Evolutionary conservation across 2,329 filamentous ascomycete genomes (phyloP), one percentile per base, ranked within the genome.

Genomic region (Graphium sp.): DNA sequence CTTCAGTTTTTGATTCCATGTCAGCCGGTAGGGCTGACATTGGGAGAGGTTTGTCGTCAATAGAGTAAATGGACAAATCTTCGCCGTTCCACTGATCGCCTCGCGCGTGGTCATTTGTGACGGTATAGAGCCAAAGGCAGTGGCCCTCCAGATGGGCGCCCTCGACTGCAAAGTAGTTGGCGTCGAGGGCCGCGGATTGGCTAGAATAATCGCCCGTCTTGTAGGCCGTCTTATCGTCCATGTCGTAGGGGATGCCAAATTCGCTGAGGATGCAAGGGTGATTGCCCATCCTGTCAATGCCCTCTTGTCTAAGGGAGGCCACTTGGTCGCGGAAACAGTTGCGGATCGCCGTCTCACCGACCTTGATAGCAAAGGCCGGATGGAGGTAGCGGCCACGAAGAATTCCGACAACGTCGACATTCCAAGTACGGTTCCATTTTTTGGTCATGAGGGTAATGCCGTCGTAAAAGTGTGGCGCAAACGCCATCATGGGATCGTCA

Each of bases 61-160:
- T 41, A 0, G 83, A 94, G 46, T 74, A 78, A 31, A 98, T 89
- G 5, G 85, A 94, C 19, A 98, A 55, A 47, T 98, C 89, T 50
- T 98, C 89, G 26, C 89, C 89, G 40, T 98, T 98, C 89, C 89
- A 98, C 38, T 83, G 73, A 43, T 98, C 89, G 31, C 89, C 89
- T 54, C 81, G 76, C 44, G 76, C 62, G 46, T 98, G 89, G 35
- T 77, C 76, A 46, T 95, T 98, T 64, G 66, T 66, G 13, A 70
- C 66, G 35, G 71, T 73, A 49, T 98, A 98, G 2, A 83, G 60
- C 89, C 89, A 98, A 25, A 94, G 50, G 0, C 84, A 81, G 44
- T 87, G 89, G 0, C 87, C 89, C 37, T 85, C 85, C 32, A 83
- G 71, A 10, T 68, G 61, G 20, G 82, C 78, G 0, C 81, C 82